Base-by-base conservation (phyloP, 352 stramenopile species). In the Peronosclerospora sorghi region DNA sequence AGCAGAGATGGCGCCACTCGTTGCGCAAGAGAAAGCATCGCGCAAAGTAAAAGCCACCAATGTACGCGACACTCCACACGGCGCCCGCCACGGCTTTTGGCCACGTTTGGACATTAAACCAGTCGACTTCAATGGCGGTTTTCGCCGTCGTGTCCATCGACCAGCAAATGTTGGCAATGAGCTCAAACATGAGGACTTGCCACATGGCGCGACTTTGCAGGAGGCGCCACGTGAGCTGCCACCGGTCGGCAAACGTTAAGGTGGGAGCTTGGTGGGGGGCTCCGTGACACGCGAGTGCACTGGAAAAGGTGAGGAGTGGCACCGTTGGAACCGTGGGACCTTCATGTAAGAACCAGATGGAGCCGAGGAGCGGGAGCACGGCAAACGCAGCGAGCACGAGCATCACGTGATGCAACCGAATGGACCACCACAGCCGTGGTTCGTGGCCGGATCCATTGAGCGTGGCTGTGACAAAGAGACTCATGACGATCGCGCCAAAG, bases 121-220 rank as follows among this genome's bases (percentile, higher is more conserved):
- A 88, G 27, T 72, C 78, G 8, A 56, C 64, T 38, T 78, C 61
- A 35, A 91, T 75, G 1, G 59, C 56, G 5, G 66, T 35, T 8
- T 42, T 53, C 13, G 72, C 73, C 5, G 51, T 71, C 7, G 73
- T 82, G 20, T 61, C 48, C 30, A 86, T 69, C 12, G 56, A 62
- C 14, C 71, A 44, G 26, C 67, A 83, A 43, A 92, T 77, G 20
- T 53, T 65, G 7, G 66, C 62, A 3, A 84, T 27, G 19, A 86
- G 57, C 28, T 81, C 54, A 35, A 88, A 92, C 26, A 72, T 56
- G 18, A 92, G 39, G 10, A 88, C 55, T 30, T 87, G 77, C 73
- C 74, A 92, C 55, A 92, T 71, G 1, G 59, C 73, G 14, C 72
- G 76, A 21, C 68, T 69, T 42, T 86, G 75, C 3, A 68, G 30